Evolutionary conservation across 768 basidiomycete genomes (phyloP), one percentile per base, ranked within the genome.

Genomic region (Tricholoma hemisulphureum): DNA sequence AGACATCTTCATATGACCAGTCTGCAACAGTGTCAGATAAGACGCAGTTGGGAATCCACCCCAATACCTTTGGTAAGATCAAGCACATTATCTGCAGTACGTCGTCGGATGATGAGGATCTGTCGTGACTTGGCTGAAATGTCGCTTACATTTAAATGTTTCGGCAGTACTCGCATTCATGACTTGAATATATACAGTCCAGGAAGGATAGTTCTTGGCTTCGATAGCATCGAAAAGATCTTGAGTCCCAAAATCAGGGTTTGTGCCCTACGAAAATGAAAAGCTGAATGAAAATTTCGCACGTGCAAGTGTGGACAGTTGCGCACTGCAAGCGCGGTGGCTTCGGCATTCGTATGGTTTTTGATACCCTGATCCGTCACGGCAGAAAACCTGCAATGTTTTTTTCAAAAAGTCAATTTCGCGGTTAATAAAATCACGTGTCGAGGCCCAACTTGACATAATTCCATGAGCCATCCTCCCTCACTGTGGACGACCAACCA

Each of bases 211-310:
- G 7, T 77, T 69, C 11, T 77, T 77, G 26, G 75, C 73, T 59
- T 81, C 79, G 60, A 86, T 85, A 16, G 83, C 74, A 21, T 83
- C 81, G 58, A 70, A 83, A 18, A 85, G 69, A 63, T 85, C 83
- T 34, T 81, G 73, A 28, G 80, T 74, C 55, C 81, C 81, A 69
- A 79, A 86, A 65, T 86, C 85, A 0, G 76, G 69, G 56, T 76
- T 78, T 63, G 58, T 56, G 58, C 81, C 82, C 58, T 39, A 39
- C 37, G 18, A 39, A 37, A 18, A 39, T n/a, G 37, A 18, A 39
- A 2, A n/a, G 37, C n/a, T 39, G 37, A 39, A n/a, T 39, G 16
- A 18, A 39, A 39, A 2, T 3, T 18, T 18, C 18, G 37, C 37
- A 18, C 37, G n/a, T 39, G n/a, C 37, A 39, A 39, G 37, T n/a